Evolutionary conservation across 495 filamentous ascomycete genomes (phyloP).

Genomic region (Penicillium herquei): DNA sequence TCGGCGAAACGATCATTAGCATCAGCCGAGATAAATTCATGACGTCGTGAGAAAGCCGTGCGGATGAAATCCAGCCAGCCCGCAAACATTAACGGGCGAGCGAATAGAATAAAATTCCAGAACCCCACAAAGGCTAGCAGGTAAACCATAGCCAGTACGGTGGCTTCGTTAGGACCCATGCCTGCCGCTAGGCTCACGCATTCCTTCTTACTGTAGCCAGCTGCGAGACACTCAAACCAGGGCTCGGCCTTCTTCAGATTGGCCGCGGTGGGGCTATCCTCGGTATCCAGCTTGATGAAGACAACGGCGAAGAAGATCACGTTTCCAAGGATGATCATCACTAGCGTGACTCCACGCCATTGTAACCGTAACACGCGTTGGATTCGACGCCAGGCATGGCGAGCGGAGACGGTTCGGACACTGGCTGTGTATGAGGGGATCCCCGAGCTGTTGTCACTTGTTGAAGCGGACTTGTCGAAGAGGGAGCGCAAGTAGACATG

Average conservation of each 20-base stretch:
- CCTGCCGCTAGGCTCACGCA: constrained; percentile 58
- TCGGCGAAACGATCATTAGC: constrained; percentile 61
- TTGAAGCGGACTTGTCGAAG: constrained; percentile 57
- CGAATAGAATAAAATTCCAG: constrained; percentile 78
- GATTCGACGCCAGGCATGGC: constrained; percentile 84
- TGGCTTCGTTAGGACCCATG: constrained; percentile 63
- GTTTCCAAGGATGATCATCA: constrained; percentile 82
- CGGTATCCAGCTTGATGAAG: constrained; percentile 81
- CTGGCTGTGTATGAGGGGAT: constrained; percentile 79
- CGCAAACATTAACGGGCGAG: constrained; percentile 74
- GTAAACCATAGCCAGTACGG: constrained; percentile 75
- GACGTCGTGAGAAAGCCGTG: constrained; percentile 38
- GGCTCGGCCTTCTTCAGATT: constrained; percentile 53
- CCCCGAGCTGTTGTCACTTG: constrained; percentile 66
- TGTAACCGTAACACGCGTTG: constrained; percentile 85
- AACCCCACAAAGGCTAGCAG: constrained; percentile 82
- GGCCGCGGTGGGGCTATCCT: constrained; percentile 52
- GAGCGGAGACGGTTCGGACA: constrained; percentile 77
- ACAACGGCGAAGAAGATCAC: constrained; percentile 89
- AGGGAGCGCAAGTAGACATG: constrained; percentile 87
- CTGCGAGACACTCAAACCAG: constrained; percentile 73
- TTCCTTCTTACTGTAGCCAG: constrained; percentile 53
- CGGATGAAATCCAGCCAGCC: constrained; percentile 75
- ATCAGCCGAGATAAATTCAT: constrained; percentile 87
- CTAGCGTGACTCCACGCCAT: constrained; percentile 87